These are phyloP conservation scores for Achaetomiella virescens DNA, from an alignment of 495 filamentous ascomycete species.

Conservation along the genomic window DNA sequence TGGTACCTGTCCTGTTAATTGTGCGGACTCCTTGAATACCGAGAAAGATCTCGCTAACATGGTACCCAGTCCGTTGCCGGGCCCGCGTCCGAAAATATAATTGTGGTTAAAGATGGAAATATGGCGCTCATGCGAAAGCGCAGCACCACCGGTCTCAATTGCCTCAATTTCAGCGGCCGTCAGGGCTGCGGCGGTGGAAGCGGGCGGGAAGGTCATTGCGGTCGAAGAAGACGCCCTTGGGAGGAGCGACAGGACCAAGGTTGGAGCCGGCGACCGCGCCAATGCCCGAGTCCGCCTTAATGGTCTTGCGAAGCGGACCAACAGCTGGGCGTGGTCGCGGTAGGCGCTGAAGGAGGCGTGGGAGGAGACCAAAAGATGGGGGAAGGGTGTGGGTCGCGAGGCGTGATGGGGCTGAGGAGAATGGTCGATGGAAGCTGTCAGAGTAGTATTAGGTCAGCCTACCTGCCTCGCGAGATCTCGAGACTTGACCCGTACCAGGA, in stretches of 20 bases:
- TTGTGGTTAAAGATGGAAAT: background rate
- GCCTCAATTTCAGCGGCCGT: conserved; percentile 86
- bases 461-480: background rate
- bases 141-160: conserved; percentile 83
- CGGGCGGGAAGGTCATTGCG: conserved; percentile 76
- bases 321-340: conserved; percentile 86
- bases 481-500: conserved; percentile 56
- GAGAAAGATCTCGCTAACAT: background rate
- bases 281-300: conserved; percentile 48
- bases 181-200: conserved; percentile 69
- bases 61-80: background rate
- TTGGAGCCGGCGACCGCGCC: conserved; percentile 59
- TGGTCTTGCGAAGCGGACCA: conserved; percentile 72
- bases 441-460: conserved; percentile 5
- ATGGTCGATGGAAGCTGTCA: conserved; percentile 69
- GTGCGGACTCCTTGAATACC: background rate
- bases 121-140: conserved; percentile 32
- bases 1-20: background rate
- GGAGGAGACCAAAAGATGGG: conserved; percentile 44
- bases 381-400: conserved; percentile 48
- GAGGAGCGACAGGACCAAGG: conserved; percentile 64
- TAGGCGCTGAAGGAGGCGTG: conserved; percentile 82
- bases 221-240: conserved; percentile 77
- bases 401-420: conserved; percentile 62
- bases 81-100: background rate